These are phyloP conservation scores for Postia placenta DNA, from an alignment of 768 basidiomycete genomes.

Conservation along the genomic window DNA sequence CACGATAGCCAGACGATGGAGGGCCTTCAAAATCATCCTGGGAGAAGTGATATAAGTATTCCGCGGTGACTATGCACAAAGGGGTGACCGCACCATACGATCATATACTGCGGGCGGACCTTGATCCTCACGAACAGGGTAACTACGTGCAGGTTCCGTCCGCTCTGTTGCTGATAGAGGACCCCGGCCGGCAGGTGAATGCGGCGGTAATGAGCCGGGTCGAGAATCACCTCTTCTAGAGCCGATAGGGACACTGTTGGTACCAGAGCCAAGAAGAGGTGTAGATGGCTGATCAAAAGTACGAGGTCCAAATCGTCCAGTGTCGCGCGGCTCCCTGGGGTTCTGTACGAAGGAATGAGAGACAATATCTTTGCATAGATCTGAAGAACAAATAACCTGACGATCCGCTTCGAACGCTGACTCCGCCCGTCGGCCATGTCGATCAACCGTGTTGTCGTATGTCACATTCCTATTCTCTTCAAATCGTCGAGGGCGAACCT, in stretches of 20 bases:
- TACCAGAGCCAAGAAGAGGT: conserved; percentile 6
- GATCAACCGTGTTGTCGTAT: background rate
- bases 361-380: background rate
- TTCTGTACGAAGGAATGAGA: background rate
- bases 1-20: too few species aligned
- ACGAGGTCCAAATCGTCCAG: too few species aligned
- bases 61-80: too few species aligned
- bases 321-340: background rate
- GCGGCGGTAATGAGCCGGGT: background rate
- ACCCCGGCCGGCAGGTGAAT: background rate
- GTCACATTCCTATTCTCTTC: background rate
- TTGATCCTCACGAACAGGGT: too few species aligned
- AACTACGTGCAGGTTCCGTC: too few species aligned
- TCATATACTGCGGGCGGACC: too few species aligned
- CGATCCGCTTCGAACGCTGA: background rate
- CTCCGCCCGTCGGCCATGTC: background rate
- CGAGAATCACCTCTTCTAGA: background rate
- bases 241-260: conserved; percentile 10
- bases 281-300: conserved; percentile 1
- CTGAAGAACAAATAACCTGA: background rate
- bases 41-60: too few species aligned
- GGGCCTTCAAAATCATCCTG: too few species aligned
- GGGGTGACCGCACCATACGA: too few species aligned
- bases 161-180: too few species aligned
- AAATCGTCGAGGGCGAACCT: background rate